A percentile compares a stretch with the other conserved stretches of the same genome.
These are phyloP conservation scores for Saccharomycopsis sp. DNA, from an alignment of 805 yeast species.

Conservation along the genomic window DNA sequence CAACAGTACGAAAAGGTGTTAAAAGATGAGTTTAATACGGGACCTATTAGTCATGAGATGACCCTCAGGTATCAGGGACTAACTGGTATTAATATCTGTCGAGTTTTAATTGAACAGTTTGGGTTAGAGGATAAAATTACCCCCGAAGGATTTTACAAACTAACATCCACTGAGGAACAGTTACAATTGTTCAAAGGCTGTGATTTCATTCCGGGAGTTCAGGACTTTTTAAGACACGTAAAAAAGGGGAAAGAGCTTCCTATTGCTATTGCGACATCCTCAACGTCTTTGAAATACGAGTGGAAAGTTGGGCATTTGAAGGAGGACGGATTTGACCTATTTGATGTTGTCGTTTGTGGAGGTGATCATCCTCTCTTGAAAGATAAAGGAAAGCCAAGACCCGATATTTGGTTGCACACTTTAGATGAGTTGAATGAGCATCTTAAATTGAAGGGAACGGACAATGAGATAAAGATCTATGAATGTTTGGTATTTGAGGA, in stretches of 20 bases:
- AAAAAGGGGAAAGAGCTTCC: conserved; percentile 48
- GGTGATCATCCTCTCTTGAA: conserved; percentile 76
- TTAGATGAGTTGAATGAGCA: conserved; percentile 54
- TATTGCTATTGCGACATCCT: conserved; percentile 85
- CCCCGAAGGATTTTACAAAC: conserved; percentile 51
- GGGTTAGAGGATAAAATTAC: conserved; percentile 49
- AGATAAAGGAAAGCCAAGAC: conserved; percentile 88
- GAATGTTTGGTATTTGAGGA: conserved; percentile 92
- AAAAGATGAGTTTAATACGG: conserved; percentile 63
- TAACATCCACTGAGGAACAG: conserved; percentile 44
- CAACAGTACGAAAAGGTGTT: conserved; percentile 56
- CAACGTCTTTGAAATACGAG: conserved; percentile 52
- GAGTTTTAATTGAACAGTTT: conserved; percentile 58
- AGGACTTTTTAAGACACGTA: conserved; percentile 54
- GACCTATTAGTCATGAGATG: conserved; percentile 81
- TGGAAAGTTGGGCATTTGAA: conserved; percentile 66
- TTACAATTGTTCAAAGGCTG: conserved; percentile 52
- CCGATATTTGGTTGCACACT: conserved; percentile 87
- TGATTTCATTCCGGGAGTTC: conserved; percentile 76
- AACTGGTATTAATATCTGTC: conserved; percentile 73
- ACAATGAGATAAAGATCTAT: conserved; percentile 47
- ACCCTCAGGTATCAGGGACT: conserved; percentile 82
- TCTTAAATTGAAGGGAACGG: conserved; percentile 32
- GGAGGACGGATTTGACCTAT: conserved; percentile 48
- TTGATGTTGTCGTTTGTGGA: conserved; percentile 68